Evolutionary conservation across 345 rosid genomes (phyloP), one percentile per base, ranked within the genome.

Genomic region (Garcia nutans): DNA sequence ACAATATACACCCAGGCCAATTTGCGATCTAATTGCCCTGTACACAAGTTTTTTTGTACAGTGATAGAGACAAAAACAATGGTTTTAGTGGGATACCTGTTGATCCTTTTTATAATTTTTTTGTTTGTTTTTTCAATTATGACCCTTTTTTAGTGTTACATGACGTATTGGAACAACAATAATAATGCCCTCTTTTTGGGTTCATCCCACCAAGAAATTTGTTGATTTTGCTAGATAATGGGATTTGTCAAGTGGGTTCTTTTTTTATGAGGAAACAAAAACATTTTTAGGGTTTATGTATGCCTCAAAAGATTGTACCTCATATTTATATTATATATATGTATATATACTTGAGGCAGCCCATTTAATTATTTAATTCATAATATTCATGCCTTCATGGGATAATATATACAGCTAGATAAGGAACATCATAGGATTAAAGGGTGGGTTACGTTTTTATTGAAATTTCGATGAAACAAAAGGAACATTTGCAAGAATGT

Each of bases 71-170:
- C 50, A 17, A 79, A 56, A 59, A 57, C 69, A 22, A 61, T 68
- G 62, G 33, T 52, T 69, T 55, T 66, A 76, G 81, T 83, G 83
- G 78, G 82, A 50, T 65, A 68, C 63, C 49, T 65, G 71, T 55
- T 20, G 57, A 47, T 16, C 8, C n/a, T n/a, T n/a, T n/a, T n/a
- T n/a, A n/a, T n/a, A n/a, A n/a, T 17, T 10, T 17, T 44, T 68
- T 58, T 12, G 31, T 33, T 1, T 45, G 2, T 33, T 33, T 33
- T 31, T 2, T 2, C 37, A 1, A 33, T 33, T 33, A 37, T 71
- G 71, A n/a, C 47, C 13, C 17, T 19, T 31, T 13, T 50, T 26
- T n/a, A 64, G 78, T 72, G 82, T 63, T 76, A 69, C 23, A 54
- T 80, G 86, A 84, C 79, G 72, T 70, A 23, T 33, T 33, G 71